Evolutionary conservation across 805 yeast species (phyloP), one percentile per base, ranked within the genome.

Genomic region (Spencermartinsiella europaea): DNA sequence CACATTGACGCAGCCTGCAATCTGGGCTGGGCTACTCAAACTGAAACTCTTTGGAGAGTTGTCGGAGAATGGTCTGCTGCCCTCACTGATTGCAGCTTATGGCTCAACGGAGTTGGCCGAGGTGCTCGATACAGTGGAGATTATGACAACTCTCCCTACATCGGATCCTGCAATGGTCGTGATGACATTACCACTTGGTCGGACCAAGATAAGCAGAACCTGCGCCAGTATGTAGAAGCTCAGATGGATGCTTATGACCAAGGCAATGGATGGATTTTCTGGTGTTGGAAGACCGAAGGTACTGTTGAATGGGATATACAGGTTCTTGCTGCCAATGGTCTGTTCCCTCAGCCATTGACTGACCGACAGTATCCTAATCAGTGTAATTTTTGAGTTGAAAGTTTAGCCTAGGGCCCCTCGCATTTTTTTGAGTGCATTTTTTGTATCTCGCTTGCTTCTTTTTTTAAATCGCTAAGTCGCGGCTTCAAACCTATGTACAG

Each of bases 21-120:
- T 19, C 75, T 79, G 69, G 81, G 78, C 40, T 47, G 64, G 48
- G 62, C 67, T 42, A 67, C 74, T 34, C 48, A 60, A 10, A 48
- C 57, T 37, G 88, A 85, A 63, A 65, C 71, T 57, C 87, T 84
- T 64, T 85, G 91, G 86, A 75, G 76, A 45, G 72, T 89, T 27
- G 75, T 79, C 39, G 97, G 96, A 51, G 96, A 89, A 70, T 90
- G 91, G 86, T 72, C 86, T 20, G 95, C 89, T 10, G 97, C 97
- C 0, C 73, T 90, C 54, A 89, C 96, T 2, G 96, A 90, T 68
- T 90, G 97, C 71, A 78, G 93, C 4, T 73, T 74, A 48, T 84
- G 95, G 95, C 69, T 90, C 40, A 90, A 90, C 59, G 96, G 97
- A 61, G 90, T 84, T 17, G 81, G 81, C 45, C 70, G 80, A 49